Evolutionary conservation across 805 yeast species (phyloP).

Genomic region (Candida sakaeoensis): DNA sequence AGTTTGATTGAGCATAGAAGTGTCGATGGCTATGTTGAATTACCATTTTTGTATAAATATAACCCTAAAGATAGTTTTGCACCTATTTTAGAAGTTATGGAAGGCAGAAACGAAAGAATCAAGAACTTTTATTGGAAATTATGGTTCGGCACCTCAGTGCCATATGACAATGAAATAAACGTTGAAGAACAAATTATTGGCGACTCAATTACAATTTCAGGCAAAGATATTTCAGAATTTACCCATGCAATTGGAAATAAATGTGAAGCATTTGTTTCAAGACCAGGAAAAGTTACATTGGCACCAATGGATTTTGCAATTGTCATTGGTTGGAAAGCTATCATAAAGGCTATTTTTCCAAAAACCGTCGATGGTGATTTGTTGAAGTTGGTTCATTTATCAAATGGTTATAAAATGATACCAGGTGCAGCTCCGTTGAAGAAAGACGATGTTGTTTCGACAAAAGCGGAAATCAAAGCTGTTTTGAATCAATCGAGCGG

Average conservation of each 20-base stretch:
- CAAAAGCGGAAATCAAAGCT: constrained; percentile 81
- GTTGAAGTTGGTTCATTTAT: constrained; percentile 87
- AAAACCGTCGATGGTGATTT: constrained; percentile 93
- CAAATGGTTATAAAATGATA: constrained; percentile 89
- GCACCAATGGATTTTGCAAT: constrained; percentile 99
- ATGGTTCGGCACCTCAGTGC: constrained; percentile 73
- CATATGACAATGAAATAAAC: constrained; percentile 67
- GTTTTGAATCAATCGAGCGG: constrained; percentile 91
- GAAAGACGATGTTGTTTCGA: constrained; percentile 80
- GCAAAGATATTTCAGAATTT: constrained; percentile 80
- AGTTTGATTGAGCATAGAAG: constrained; percentile 85
- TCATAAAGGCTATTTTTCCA: constrained; percentile 98
- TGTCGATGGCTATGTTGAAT: constrained; percentile 71
- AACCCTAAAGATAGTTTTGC: constrained; percentile 89
- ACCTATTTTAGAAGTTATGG: constrained; percentile 87
- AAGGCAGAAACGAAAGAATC: constrained; percentile 87
- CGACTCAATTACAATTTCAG: constrained; percentile 61
- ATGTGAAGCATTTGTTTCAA: constrained; percentile 90
- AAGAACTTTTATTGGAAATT: constrained; percentile 96
- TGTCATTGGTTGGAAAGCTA: constrained; percentile 97
- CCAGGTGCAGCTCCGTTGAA: constrained; percentile 89
- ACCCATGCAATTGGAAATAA: constrained; percentile 97
- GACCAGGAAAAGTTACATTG: constrained; percentile 76
- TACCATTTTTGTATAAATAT: constrained; percentile 76
- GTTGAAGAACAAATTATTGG: constrained; percentile 72